A percentile compares a stretch with the other conserved stretches of the same genome.
Conservation (phyloP, 345 rosid species). For the Atalantia buxifolia region DNA sequence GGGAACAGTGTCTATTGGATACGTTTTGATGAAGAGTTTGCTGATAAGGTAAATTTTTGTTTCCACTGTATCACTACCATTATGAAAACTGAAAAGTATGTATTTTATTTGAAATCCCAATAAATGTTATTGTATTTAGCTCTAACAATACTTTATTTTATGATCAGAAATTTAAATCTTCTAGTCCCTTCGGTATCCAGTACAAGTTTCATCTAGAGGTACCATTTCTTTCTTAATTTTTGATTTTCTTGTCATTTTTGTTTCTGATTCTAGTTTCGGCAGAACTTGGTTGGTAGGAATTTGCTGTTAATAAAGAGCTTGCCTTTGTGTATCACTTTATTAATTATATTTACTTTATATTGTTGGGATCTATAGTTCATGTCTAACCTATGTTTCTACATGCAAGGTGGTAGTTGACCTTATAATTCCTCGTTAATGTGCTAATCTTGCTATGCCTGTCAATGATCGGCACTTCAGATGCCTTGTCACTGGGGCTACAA, state of each 20-base stretch:
- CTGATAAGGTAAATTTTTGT: slow-evolving; percentile 55
- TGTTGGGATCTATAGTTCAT: not conserved
- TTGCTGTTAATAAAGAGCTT: not conserved
- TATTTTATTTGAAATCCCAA: not conserved
- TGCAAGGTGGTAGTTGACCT: not conserved
- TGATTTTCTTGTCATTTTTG: not conserved
- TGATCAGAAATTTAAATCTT: slow-evolving; percentile 75
- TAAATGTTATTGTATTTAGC: not conserved
- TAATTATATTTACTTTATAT: not conserved
- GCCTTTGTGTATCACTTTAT: not conserved
- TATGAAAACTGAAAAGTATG: not conserved
- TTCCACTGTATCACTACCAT: not conserved
- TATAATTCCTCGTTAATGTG: not conserved
- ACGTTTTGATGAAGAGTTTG: slow-evolving; percentile 75
- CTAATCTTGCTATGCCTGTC: not conserved
- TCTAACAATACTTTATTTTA: slow-evolving; percentile 18
- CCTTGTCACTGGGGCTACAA: not conserved
- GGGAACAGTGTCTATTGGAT: slow-evolving; percentile 91
- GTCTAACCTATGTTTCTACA: not conserved
- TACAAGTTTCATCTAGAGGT: slow-evolving; percentile 96
- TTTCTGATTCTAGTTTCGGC: not conserved
- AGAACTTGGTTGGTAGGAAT: not conserved
- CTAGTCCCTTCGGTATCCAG: slow-evolving; percentile 77
- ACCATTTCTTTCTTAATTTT: slow-evolving; percentile 10
- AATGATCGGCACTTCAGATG: not conserved